These are phyloP conservation scores for Colletotrichum abscissum DNA, from an alignment of 2,329 filamentous ascomycete species.

Conservation along the genomic window DNA sequence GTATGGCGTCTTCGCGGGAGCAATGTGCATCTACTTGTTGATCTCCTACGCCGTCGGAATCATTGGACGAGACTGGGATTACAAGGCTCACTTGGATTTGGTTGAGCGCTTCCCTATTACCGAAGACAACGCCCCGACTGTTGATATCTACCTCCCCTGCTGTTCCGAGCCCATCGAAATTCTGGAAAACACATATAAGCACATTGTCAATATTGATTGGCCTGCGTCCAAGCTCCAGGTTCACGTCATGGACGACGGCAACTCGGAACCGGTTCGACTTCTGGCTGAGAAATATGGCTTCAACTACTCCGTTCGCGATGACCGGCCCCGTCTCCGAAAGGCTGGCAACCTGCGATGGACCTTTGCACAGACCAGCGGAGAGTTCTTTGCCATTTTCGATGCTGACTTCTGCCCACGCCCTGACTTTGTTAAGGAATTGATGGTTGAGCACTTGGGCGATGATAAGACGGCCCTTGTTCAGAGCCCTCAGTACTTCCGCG, in stretches of 20 bases:
- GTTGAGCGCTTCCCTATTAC: conserved; percentile 46
- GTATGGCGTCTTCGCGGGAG: conserved; percentile 51
- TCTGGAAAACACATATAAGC: conserved; percentile 50
- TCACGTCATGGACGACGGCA: conserved; percentile 53
- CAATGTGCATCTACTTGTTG: conserved; percentile 53
- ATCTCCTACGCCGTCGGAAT: conserved; percentile 54
- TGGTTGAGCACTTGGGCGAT: conserved; percentile 52
- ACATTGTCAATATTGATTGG: conserved; percentile 49
- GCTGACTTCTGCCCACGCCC: conserved; percentile 55
- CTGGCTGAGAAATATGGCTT: conserved; percentile 49
- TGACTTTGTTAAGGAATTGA: conserved; percentile 51
- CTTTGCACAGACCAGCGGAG: conserved; percentile 49
- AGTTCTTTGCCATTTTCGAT: conserved; percentile 56
- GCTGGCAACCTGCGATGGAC: conserved; percentile 55
- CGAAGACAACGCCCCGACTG: conserved; percentile 47
- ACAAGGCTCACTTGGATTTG: conserved; percentile 45
- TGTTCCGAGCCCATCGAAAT: conserved; percentile 55
- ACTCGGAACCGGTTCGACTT: conserved; percentile 42
- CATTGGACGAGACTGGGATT: conserved; percentile 52
- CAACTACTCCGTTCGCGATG: conserved; percentile 52
- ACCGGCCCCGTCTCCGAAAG: conserved; percentile 53
- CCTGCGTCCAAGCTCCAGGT: conserved; percentile 49
- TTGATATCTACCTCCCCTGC: conserved; percentile 54
- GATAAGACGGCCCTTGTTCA: conserved; percentile 52
- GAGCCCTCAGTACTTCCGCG: conserved; percentile 54